Evolutionary conservation across 768 basidiomycete species (phyloP).

Genomic region (Sutorius australiensis): DNA sequence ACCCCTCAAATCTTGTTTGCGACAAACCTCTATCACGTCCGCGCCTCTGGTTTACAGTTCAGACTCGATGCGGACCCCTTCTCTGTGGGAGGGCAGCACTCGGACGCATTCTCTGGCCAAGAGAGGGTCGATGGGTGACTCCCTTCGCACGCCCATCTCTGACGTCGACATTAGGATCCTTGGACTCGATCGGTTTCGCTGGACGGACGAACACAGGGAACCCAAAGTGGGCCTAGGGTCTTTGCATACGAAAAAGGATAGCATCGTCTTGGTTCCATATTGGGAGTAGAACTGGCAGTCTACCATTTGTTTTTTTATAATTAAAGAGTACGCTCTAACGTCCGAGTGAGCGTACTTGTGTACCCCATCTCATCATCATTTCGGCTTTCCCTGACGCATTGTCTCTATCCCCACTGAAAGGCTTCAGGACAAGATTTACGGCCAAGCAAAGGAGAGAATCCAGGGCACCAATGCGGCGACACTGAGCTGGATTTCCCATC

Average conservation of each 20-base stretch:
- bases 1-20: conserved; percentile 15
- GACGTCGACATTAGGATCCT: conserved; percentile 23
- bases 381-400: no score
- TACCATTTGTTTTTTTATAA: no score
- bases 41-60: background rate
- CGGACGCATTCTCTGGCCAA: background rate
- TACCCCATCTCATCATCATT: no score
- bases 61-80: background rate
- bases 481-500: no score
- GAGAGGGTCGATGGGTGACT: conserved; percentile 5
- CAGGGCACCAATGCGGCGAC: no score
- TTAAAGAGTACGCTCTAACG: no score
- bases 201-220: conserved; percentile 17
- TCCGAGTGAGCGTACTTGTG: no score
- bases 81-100: background rate
- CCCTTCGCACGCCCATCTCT: conserved; percentile 16
- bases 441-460: no score
- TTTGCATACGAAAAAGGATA: conserved; percentile 21
- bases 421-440: no score
- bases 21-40: background rate
- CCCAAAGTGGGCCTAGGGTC: background rate
- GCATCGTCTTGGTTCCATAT: conserved; percentile 14
- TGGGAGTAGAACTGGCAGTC: background rate
- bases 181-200: conserved; percentile 24
- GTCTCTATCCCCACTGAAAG: no score